Evolutionary conservation across 805 yeast genomes (phyloP).

Genomic region (Suhomyces vadensis): DNA sequence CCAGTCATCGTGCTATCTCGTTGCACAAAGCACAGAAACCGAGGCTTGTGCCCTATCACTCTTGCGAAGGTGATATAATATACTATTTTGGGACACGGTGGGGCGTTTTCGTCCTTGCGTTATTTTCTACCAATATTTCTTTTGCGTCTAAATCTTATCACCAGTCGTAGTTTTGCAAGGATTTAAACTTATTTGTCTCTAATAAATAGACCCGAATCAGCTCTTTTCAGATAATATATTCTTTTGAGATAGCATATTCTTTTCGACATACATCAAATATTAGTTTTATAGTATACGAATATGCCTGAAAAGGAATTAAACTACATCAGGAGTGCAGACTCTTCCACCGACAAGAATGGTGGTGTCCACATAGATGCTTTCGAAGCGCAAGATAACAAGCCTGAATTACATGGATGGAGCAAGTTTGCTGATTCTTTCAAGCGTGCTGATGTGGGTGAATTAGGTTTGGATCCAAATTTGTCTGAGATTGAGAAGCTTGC

Average conservation of each 20-base stretch:
- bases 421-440: slow-evolving; percentile 33
- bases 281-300: slow-evolving; percentile 2
- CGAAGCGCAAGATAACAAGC: slow-evolving; percentile 20
- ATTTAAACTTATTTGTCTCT: too few species aligned
- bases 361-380: slow-evolving; percentile 39
- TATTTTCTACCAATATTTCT: too few species aligned
- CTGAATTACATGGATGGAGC: slow-evolving; percentile 17
- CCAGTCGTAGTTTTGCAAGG: too few species aligned
- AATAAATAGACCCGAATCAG: neutral
- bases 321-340: slow-evolving; percentile 40
- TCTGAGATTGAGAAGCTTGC: slow-evolving; percentile 49
- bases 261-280: neutral
- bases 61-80: too few species aligned
- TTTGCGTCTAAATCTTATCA: too few species aligned
- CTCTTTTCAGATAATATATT: too few species aligned
- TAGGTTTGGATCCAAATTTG: slow-evolving; percentile 47
- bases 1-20: too few species aligned
- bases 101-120: slow-evolving; percentile 3
- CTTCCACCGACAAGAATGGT: slow-evolving; percentile 38
- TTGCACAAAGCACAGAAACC: too few species aligned
- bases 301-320: slow-evolving; percentile 46
- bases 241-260: too few species aligned
- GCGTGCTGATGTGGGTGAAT: slow-evolving; percentile 33
- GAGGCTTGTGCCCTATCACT: too few species aligned
- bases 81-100: neutral